These are phyloP conservation scores for Tolypocladium sp. DNA, from an alignment of 2,329 filamentous ascomycete species.

Conservation along the genomic window DNA sequence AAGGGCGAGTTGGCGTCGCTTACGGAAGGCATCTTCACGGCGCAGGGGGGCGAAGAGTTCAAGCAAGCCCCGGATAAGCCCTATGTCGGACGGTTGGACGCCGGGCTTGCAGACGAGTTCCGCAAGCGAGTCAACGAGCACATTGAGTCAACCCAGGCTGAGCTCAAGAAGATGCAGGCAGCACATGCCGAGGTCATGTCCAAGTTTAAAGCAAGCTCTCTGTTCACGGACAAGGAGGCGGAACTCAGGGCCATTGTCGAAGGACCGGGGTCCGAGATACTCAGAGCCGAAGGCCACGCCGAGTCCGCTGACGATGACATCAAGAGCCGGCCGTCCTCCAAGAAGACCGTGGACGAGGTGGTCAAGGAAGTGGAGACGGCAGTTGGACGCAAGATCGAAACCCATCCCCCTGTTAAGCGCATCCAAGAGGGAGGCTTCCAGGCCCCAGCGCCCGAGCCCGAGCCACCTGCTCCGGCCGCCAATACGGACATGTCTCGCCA, in stretches of 20 bases:
- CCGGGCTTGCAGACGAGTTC: conserved; percentile 76
- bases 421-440: conserved; percentile 72
- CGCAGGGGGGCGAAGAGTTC: conserved; percentile 40
- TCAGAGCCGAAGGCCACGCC: conserved; percentile 51
- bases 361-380: conserved; percentile 64
- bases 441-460: conserved; percentile 43
- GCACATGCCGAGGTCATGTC: conserved; percentile 69
- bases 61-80: conserved; percentile 44
- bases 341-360: conserved; percentile 60
- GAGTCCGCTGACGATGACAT: conserved; percentile 41
- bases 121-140: conserved; percentile 66
- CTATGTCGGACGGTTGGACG: conserved; percentile 55
- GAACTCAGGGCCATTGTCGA: conserved; percentile 60
- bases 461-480: conserved; percentile 16
- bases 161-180: conserved; percentile 77
- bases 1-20: conserved; percentile 74
- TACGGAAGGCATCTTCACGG: conserved; percentile 78
- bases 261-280: conserved; percentile 49
- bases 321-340: conserved; percentile 24
- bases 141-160: conserved; percentile 62
- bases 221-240: conserved; percentile 66
- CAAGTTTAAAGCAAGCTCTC: conserved; percentile 61
- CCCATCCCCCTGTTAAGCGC: conserved; percentile 56
- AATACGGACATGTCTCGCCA: conserved; percentile 38
- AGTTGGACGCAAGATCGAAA: conserved; percentile 57